phyloP scores from a whole-genome alignment of 2,329 filamentous ascomycete genomes.

The Botrytis sinoallii region DNA sequence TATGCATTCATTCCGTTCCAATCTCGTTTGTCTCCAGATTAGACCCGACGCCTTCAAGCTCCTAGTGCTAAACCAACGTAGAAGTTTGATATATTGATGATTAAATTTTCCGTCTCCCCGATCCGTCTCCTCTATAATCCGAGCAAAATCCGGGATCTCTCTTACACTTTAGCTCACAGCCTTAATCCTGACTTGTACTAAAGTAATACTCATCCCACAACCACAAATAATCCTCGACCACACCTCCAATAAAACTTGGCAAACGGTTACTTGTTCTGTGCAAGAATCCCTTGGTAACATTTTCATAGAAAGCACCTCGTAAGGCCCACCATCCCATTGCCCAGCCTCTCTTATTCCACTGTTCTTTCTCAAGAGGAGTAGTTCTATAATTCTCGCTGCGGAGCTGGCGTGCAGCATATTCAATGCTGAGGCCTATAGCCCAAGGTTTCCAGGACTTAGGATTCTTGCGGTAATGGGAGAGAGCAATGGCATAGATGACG shows the following conservation, averaged over 20 bases:
- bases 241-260: conserved; percentile 73
- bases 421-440: conserved; percentile 79
- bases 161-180: neutral
- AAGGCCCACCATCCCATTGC: conserved; percentile 93
- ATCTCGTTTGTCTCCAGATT: neutral
- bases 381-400: conserved; percentile 61
- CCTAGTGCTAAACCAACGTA: neutral
- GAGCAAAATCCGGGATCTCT: neutral
- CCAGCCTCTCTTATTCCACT: conserved; percentile 85
- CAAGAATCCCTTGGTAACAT: conserved; percentile 75
- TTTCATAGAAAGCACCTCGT: conserved; percentile 96
- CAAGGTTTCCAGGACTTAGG: conserved; percentile 82
- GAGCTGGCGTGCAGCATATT: conserved; percentile 86
- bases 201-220: conserved; percentile 99
- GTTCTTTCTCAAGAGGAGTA: conserved; percentile 83
- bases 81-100: neutral
- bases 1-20: conserved; percentile 1
- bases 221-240: conserved; percentile 95
- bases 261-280: conserved; percentile 44
- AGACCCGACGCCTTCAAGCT: neutral
- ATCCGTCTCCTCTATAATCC: no score
- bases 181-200: conserved; percentile 36
- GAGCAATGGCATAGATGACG: conserved; percentile 77
- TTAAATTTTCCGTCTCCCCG: neutral
- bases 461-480: conserved; percentile 67